These are phyloP conservation scores for Pouteria campechiana DNA, from an alignment of 179 eudicot genomes.

Conservation along the genomic window DNA sequence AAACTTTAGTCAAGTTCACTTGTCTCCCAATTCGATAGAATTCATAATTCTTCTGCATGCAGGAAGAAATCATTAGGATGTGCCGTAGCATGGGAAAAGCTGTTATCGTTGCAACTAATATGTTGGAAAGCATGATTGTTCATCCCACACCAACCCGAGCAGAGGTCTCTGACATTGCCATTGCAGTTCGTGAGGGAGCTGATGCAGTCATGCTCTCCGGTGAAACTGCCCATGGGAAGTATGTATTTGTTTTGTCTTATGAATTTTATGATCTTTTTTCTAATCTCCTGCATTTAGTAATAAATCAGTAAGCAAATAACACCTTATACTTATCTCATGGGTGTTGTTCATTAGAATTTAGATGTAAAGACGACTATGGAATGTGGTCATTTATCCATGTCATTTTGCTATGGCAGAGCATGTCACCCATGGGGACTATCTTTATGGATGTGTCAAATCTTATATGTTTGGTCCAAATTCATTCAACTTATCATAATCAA, in stretches of 20 bases:
- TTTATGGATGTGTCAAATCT: too few relatives aligned
- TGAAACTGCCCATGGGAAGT: conserved; percentile 89
- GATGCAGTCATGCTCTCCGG: conserved; percentile 89
- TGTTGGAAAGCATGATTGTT: conserved; percentile 82
- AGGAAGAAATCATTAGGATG: conserved; percentile 65
- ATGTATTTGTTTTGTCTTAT: conserved; percentile 19
- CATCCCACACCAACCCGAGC: conserved; percentile 84
- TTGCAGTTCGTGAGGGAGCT: conserved; percentile 80
- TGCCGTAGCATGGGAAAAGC: conserved; percentile 87
- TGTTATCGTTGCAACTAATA: conserved; percentile 78
- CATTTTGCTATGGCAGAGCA: too few relatives aligned
- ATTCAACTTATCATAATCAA: too few relatives aligned
- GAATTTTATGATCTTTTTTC: too few relatives aligned
- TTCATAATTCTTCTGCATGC: conserved; percentile 8
- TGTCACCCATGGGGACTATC: too few relatives aligned
- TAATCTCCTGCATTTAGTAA: too few relatives aligned
- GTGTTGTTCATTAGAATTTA: too few relatives aligned
- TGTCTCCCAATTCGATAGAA: not conserved
- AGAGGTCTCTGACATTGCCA: conserved; percentile 80
- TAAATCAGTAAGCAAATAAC: too few relatives aligned
- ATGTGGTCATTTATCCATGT: too few relatives aligned
- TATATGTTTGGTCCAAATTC: too few relatives aligned
- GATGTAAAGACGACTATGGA: too few relatives aligned
- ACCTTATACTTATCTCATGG: too few relatives aligned
- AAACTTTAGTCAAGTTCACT: not conserved